Conservation (phyloP, 768 basidiomycete genomes). For the Boletus insuetus region DNA sequence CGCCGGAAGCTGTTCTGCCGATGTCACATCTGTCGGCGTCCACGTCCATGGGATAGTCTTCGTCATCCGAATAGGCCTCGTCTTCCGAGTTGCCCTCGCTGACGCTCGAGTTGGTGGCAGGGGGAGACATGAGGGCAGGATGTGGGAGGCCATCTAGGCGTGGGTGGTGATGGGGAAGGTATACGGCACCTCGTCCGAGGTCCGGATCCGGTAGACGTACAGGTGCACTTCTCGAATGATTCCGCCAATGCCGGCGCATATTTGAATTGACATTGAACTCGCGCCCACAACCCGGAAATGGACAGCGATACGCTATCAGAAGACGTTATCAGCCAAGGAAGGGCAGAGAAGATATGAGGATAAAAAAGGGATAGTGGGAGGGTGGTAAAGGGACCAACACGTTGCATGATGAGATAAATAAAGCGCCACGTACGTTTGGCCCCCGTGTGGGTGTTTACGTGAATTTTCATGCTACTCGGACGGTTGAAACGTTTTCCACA, state of each 20-base stretch:
- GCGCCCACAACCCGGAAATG: slow-evolving; percentile 69
- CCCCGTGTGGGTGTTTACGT: slow-evolving; percentile 42
- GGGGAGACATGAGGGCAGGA: slow-evolving; percentile 27
- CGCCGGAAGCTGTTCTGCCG: not conserved
- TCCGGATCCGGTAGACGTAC: slow-evolving; percentile 23
- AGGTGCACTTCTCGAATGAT: slow-evolving; percentile 43
- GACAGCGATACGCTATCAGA: slow-evolving; percentile 64
- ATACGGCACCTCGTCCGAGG: slow-evolving; percentile 7
- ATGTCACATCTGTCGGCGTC: slow-evolving; percentile 15
- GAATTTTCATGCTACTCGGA: slow-evolving; percentile 41
- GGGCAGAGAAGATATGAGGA: not conserved
- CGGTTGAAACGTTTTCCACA: slow-evolving; percentile 43
- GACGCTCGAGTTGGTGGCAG: slow-evolving; percentile 28
- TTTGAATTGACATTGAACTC: slow-evolving; percentile 85
- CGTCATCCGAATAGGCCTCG: slow-evolving; percentile 27
- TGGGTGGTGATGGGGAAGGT: slow-evolving; percentile 14
- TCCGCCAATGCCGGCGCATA: slow-evolving; percentile 78
- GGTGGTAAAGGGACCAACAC: slow-evolving; percentile 20
- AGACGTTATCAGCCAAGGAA: slow-evolving; percentile 15
- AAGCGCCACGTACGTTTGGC: slow-evolving; percentile 34
- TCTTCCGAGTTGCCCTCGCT: slow-evolving; percentile 31
- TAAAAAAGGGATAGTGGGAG: slow-evolving; percentile 7
- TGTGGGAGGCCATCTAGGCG: slow-evolving; percentile 9
- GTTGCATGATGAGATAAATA: slow-evolving; percentile 17
- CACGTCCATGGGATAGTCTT: slow-evolving; percentile 23